A percentile compares a stretch with the other conserved stretches of the same genome.
Conservation (phyloP, 1,139 yeast genomes). For the Yamadazyma siamensis region DNA sequence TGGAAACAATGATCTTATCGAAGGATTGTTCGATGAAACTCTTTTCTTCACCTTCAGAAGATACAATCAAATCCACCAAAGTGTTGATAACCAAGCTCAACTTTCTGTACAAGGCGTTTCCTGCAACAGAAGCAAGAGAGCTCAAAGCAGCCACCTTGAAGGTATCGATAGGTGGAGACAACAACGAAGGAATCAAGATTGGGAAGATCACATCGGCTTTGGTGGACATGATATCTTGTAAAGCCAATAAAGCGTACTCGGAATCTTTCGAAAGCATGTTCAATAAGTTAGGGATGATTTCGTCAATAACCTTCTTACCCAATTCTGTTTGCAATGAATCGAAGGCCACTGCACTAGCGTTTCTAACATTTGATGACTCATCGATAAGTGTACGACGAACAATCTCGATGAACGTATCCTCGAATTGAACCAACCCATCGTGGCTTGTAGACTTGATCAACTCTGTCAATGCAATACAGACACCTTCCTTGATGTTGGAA, state of each 20-base stretch:
- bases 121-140: constrained; percentile 88
- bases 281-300: constrained; percentile 80
- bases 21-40: constrained; percentile 53
- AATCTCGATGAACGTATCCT: constrained; percentile 67
- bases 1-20: constrained; percentile 66
- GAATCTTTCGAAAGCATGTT: constrained; percentile 49
- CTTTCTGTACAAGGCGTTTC: constrained; percentile 72
- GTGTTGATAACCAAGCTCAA: constrained; percentile 70
- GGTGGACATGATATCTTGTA: constrained; percentile 89
- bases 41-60: constrained; percentile 32
- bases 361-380: constrained; percentile 68
- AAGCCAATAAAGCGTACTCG: constrained; percentile 79
- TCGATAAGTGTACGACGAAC: constrained; percentile 81
- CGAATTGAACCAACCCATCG: constrained; percentile 63
- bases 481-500: constrained; percentile 84
- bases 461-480: constrained; percentile 89
- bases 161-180: constrained; percentile 76
- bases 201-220: constrained; percentile 94
- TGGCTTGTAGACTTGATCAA: constrained; percentile 71
- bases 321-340: constrained; percentile 78
- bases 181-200: constrained; percentile 79
- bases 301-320: constrained; percentile 86
- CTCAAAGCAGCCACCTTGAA: constrained; percentile 87
- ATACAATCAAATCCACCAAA: constrained; percentile 59
- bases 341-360: constrained; percentile 88